Base-by-base conservation (phyloP, 768 basidiomycete genomes). In the Lentinula aciculospora region DNA sequence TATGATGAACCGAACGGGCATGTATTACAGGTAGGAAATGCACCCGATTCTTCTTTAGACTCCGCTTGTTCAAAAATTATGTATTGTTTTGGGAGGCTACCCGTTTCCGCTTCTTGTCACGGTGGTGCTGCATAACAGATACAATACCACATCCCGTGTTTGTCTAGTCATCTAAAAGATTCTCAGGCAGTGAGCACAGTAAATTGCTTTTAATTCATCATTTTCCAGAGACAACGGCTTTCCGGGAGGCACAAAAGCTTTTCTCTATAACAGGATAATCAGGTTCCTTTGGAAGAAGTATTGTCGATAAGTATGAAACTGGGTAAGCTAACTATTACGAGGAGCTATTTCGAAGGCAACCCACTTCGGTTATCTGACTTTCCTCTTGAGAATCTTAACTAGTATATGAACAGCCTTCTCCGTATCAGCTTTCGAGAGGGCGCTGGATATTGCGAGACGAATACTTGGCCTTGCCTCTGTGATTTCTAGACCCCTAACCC, bases 401-500 rank as follows among this genome's bases (percentile, higher is more conserved):
- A 94, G 73, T 19, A 89, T 80, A 23, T 72, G 74, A 5, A 86
- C 83, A 3, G 94, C 90, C 76, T 93, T 95, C 78, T 97, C 94
- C 56, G 86, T 83, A 64, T 98, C 97, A 74, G 95, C 96, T 80
- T 79, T 88, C 25, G 86, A 85, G 62, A 98, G 69, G 13, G 84
- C 93, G 13, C 85, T 81, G 4, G 82, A 87, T 60, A 95, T 73
- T 23, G 88, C 87, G n/a, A 98, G 74, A 60, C 92, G 82, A 59
- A 98, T 84, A 64, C 89, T 92, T 36, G 97, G 94, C 29, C 48
- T 44, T 19, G 47, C 57, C 40, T 58, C 57, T 17, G 49, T 27
- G 19, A 50, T 50, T 39, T 58, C 49, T 15, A 58, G n/a, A 12
- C 57, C 49, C 50, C 81, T 81, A 63, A 97, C 69, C 57, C 92